Conservation (phyloP, 140 eudicot genomes). For the Ambrosia hybrid region DNA sequence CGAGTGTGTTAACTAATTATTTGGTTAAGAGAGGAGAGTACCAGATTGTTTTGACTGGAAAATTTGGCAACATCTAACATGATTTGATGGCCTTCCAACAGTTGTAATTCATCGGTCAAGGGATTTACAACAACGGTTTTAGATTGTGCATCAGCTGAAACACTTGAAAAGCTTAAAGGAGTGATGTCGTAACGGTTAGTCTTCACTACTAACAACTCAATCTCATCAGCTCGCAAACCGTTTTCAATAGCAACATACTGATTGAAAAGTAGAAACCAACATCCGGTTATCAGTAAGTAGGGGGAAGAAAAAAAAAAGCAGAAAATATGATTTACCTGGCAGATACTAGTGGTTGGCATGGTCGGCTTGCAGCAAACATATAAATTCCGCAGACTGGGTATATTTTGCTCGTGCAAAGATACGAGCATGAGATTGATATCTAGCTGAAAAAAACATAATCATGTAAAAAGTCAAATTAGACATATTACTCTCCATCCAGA, state of each 20-base stretch:
- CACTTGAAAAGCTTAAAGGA: conserved; percentile 8
- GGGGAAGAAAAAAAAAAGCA: background rate
- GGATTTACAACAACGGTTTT: conserved; percentile 24
- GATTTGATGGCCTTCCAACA: conserved; percentile 52
- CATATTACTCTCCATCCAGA: conserved; percentile 4
- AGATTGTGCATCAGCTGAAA: conserved; percentile 4
- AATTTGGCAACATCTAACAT: conserved; percentile 50
- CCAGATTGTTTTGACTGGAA: conserved; percentile 52
- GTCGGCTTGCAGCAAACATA: conserved; percentile 58
- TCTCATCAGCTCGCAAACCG: conserved; percentile 48
- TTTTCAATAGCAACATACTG: conserved; percentile 66
- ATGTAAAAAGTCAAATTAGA: conserved; percentile 5
- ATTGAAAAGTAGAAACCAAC: conserved; percentile 19
- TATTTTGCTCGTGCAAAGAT: conserved; percentile 51
- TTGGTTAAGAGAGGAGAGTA: conserved; percentile 27
- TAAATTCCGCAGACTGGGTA: conserved; percentile 46
- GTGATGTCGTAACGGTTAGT: conserved; percentile 15
- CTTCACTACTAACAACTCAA: conserved; percentile 60
- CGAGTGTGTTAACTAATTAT: background rate
- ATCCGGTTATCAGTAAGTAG: conserved; percentile 6
- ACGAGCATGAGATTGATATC: conserved; percentile 54
- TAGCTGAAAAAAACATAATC: conserved; percentile 48
- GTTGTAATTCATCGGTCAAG: conserved; percentile 40
- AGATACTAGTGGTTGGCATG: conserved; percentile 43
- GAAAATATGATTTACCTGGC: conserved; percentile 49